Evolutionary conservation across 768 basidiomycete genomes (phyloP), one percentile per base, ranked within the genome.

Genomic region (Serendipita sp.): DNA sequence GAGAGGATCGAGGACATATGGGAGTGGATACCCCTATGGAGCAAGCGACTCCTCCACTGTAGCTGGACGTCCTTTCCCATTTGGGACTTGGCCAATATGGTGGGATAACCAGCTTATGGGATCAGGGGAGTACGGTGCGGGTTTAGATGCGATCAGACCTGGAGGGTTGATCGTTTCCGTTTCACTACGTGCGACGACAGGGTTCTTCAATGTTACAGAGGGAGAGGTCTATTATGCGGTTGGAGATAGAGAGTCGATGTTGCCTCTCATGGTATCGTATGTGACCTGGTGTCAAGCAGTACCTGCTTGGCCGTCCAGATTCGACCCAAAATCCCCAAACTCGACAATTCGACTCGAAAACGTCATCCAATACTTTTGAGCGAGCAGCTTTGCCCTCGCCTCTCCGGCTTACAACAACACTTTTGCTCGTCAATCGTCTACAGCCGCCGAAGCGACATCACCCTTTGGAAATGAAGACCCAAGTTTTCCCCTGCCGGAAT

Each of bases 311-410:
- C 48, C 48, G 28, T 11, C 48, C 9, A 51, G 28, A 26, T 51
- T 51, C 28, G 48, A 51, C 48, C 48, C 48, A 9, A 9, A 11
- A 28, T 51, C 48, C 9, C 48, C 48, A 11, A 51, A 51, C 48
- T 11, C 48, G 48, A 9, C 48, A 24, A 28, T 51, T 11, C 13
- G 26, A 28, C 13, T 51, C 16, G 51, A 63, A 28, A 45, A 63
- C 17, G 62, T 51, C 3, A 30, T 65, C 30, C 64, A 66, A 53
- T 64, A 64, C 61, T 64, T 62, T 42, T 61, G 64, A 20, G 64
- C 64, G 13, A 51, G 45, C 30, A 1, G 22, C 3, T 62, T 64
- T 30, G 64, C 51, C 38, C 64, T 64, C 48, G 50, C 61, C 42
- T 61, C 61, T 7, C 24, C 45, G 4, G 31, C 38, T 3, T 64